Conservation (phyloP, 2,329 filamentous ascomycete species). For the Hypoxylon sp. region DNA sequence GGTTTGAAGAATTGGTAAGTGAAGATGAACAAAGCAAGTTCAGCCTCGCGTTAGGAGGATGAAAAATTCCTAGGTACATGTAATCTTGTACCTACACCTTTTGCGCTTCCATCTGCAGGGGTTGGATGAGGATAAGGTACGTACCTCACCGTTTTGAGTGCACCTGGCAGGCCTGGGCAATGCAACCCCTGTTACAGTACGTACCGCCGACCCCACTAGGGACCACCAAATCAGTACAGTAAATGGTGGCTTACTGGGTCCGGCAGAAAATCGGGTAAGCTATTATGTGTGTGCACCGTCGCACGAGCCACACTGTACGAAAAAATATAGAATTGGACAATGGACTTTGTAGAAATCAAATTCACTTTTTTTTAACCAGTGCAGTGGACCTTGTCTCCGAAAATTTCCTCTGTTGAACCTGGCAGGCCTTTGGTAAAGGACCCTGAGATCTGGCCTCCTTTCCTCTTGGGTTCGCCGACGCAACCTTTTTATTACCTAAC, state of each 20-base stretch:
- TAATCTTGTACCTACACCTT: slow-evolving; percentile 21
- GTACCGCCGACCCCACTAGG: background rate
- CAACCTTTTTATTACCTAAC: slow-evolving; percentile 20
- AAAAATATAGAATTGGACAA: slow-evolving; percentile 20
- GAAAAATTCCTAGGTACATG: slow-evolving; percentile 50
- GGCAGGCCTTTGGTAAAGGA: slow-evolving; percentile 39
- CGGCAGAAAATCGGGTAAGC: slow-evolving; percentile 10
- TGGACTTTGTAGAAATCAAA: slow-evolving; percentile 26
- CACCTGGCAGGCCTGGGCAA: too few species aligned
- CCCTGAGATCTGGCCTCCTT: slow-evolving; percentile 53
- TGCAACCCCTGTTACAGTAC: slow-evolving; percentile 17
- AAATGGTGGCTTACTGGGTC: slow-evolving; percentile 29
- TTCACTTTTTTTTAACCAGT: slow-evolving; percentile 30
- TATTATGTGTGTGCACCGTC: slow-evolving; percentile 4
- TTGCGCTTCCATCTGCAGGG: slow-evolving; percentile 44
- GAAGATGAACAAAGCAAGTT: slow-evolving; percentile 37
- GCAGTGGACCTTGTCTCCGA: slow-evolving; percentile 41
- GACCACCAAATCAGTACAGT: slow-evolving; percentile 14
- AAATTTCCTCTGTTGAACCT: slow-evolving; percentile 43
- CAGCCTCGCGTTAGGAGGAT: slow-evolving; percentile 48
- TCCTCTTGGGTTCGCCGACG: slow-evolving; percentile 29
- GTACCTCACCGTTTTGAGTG: slow-evolving; percentile 14
- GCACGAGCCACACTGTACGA: background rate
- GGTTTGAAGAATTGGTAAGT: slow-evolving; percentile 27
- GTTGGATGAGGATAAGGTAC: slow-evolving; percentile 37